phyloP scores from a whole-genome alignment of 306 rosid species.

The Chamaecrista fasciculata region DNA sequence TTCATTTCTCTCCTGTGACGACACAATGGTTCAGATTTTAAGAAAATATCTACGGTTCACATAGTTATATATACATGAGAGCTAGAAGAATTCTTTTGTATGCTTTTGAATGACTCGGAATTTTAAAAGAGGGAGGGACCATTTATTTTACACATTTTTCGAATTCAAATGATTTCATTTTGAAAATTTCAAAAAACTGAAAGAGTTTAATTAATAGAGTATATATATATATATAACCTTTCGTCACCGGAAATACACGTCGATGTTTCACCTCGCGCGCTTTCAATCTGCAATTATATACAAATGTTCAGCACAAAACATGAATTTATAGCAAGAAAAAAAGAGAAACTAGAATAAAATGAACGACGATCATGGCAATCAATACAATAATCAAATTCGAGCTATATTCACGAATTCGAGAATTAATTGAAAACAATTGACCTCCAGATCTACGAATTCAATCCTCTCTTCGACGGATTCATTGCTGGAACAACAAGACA shows the following conservation, averaged over 20 bases:
- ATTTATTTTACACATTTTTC: conserved; percentile 2
- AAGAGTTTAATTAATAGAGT: too few relatives aligned
- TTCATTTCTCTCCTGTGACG: conserved; percentile 59
- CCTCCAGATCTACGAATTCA: conserved; percentile 68
- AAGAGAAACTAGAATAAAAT: neutral
- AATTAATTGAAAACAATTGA: conserved; percentile 16
- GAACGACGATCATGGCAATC: conserved; percentile 18
- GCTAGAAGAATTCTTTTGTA: conserved; percentile 18
- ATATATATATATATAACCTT: too few relatives aligned
- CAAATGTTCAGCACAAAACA: conserved; percentile 19
- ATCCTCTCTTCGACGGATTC: conserved; percentile 39
- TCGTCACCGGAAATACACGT: conserved; percentile 42
- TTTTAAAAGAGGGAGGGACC: conserved; percentile 2
- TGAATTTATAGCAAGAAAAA: neutral
- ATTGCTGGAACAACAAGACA: conserved; percentile 66
- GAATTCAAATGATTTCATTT: conserved; percentile 24
- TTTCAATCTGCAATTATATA: conserved; percentile 48
- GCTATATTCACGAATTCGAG: neutral
- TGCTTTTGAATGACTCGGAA: neutral
- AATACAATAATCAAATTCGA: conserved; percentile 25
- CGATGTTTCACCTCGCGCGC: conserved; percentile 56
- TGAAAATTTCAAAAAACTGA: conserved; percentile 20
- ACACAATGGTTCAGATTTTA: neutral
- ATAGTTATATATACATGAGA: neutral
- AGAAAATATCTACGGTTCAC: neutral